These are phyloP conservation scores for Xylariales sp. DNA, from an alignment of 2,329 filamentous ascomycete species.

Conservation along the genomic window DNA sequence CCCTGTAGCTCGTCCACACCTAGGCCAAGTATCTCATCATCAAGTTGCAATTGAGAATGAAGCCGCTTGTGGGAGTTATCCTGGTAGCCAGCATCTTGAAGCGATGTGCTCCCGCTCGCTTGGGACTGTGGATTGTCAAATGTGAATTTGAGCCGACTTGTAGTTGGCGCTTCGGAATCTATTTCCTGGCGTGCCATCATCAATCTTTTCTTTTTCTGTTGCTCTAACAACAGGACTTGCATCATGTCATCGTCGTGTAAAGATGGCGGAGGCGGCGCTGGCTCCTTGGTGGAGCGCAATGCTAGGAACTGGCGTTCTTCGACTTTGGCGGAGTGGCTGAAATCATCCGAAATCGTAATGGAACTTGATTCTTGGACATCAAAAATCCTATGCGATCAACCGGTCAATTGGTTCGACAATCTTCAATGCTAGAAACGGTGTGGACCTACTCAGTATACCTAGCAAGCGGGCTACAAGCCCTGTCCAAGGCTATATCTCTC, in stretches of 20 bases:
- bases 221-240: slow-evolving; percentile 87
- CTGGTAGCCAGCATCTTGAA: too few species aligned
- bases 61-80: too few species aligned
- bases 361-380: slow-evolving; percentile 9
- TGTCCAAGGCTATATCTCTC: too few species aligned
- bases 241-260: slow-evolving; percentile 90
- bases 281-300: slow-evolving; percentile 3
- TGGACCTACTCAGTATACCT: too few species aligned
- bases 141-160: too few species aligned
- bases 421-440: too few species aligned
- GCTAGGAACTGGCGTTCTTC: slow-evolving; percentile 24
- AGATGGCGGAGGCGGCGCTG: slow-evolving; percentile 65
- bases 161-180: too few species aligned
- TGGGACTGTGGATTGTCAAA: too few species aligned
- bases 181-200: slow-evolving; percentile 79
- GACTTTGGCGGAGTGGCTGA: slow-evolving; percentile 11
- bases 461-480: too few species aligned
- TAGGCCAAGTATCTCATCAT: slow-evolving; percentile 8
- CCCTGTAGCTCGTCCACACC: slow-evolving; percentile 9
- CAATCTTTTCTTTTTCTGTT: slow-evolving; percentile 87
- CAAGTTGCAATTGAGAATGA: neutral
- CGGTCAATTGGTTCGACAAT: too few species aligned
- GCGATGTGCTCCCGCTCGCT: too few species aligned
- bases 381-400: neutral
- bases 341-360: slow-evolving; percentile 24